Evolutionary conservation across 495 filamentous ascomycete genomes (phyloP), one percentile per base, ranked within the genome.

Genomic region (Trichoderma gamsii): DNA sequence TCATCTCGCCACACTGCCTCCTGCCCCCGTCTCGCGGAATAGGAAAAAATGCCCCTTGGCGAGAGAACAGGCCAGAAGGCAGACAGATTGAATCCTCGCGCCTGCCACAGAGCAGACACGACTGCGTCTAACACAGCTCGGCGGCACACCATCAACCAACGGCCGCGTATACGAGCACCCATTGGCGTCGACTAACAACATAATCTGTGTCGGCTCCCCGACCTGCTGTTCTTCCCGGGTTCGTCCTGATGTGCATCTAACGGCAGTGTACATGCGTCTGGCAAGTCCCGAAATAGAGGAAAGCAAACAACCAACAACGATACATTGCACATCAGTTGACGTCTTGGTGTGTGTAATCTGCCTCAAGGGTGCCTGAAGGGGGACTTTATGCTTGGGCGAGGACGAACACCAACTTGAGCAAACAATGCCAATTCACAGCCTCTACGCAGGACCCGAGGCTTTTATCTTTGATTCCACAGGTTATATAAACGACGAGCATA

Each of bases 61-160:
- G 56, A 61, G 56, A 61, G 56, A 32, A 61, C 56, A 18, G 56
- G 56, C 56, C 56, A 61, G 25, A 61, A 61, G 56, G 56, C 56
- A 61, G 56, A 61, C 56, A 61, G 29, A 29, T 29, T 29, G 29
- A 25, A 61, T 11, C 25, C 56, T 61, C 56, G 56, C 56, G 27
- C 56, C 56, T 61, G 29, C 56, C 56, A 13, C 56, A 4, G 56
- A 29, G 56, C 29, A 29, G 56, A 61, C 56, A 61, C 56, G 56
- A 61, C 56, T 29, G 4, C 56, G 16, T 15, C 56, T 61, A 61
- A 61, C 56, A 61, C 56, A 18, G 9, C n/a, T n/a, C 27, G 12
- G 23, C 56, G 25, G 23, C 56, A 32, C 25, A 23, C 8, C 25
- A 61, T 23, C 27, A 16, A 27, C 13, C 56, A 61, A 61, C 56